Evolutionary conservation across 371 early-diverging fungal species (phyloP), one percentile per base, ranked within the genome.

Genomic region (Saksenaea oblongispora): DNA sequence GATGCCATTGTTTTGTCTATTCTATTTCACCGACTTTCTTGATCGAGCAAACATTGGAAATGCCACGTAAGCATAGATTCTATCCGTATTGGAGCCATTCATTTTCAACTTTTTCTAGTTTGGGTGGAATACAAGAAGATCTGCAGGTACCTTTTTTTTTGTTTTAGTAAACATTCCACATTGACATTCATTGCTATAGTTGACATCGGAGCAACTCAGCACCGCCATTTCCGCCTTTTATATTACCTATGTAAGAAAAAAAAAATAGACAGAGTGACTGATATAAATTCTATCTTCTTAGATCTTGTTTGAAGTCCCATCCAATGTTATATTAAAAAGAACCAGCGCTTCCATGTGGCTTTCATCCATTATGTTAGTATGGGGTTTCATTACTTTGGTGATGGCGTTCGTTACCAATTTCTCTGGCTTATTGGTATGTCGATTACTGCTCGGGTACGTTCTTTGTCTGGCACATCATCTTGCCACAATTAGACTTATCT

Each of bases 1-100:
- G 31, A 69, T 80, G 63, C 81, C 81, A 3, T 59, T 78, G 27
- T 71, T 80, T 42, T 76, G 81, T 39, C 14, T 73, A 7, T 74
- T 80, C 59, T 80, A 80, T 56, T 80, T 78, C 65, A 65, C 72
- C 15, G 79, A 79, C 56, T 72, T 56, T 56, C 55, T 73, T 9
- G 58, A 57, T 57, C 58, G 58, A 37, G 58, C 58, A 7, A 57
- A 57, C 18, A 57, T 57, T 37, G 58, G 62, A 1, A 47, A 47
- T 47, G 51, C 51, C 17, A 47, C 51, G 51, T 47, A 47, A 47
- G 22, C 10, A 2, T 47, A 8, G 1, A 5, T 47, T 47, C 22
- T 47, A 5, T 47, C 2, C 5, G 0, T 10, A 22, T 18, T 47
- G n/a, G 39, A 39, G 11, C 11, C 2, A 11, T 3, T 39, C 2